Conservation (phyloP, 768 basidiomycete species). For the Mycena galopus region DNA sequence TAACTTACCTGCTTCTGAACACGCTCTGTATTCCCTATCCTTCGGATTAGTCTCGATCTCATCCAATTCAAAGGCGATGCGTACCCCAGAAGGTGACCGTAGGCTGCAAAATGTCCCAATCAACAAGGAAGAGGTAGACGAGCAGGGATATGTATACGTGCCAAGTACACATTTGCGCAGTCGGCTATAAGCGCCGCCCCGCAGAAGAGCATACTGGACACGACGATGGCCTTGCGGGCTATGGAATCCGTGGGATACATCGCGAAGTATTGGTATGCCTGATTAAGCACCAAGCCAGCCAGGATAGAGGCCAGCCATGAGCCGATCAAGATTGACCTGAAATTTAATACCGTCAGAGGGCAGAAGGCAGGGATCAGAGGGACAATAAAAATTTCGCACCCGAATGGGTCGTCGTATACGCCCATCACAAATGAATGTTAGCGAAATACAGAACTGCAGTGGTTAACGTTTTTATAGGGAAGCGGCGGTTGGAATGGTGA, state of each 20-base stretch:
- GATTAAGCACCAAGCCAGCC: neutral
- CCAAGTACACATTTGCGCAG: neutral
- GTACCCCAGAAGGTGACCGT: neutral
- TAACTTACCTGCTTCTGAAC: neutral
- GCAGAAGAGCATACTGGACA: neutral
- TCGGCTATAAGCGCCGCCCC: neutral
- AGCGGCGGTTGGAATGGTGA: too few species aligned
- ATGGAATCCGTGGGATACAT: neutral
- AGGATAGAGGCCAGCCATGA: neutral
- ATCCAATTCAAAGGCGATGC: neutral
- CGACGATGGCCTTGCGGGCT: neutral
- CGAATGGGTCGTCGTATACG: too few species aligned
- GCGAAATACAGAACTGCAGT: too few species aligned
- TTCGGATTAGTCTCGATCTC: neutral
- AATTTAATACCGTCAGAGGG: too few species aligned
- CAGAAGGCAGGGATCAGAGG: too few species aligned
- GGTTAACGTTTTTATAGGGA: too few species aligned
- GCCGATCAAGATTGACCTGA: neutral
- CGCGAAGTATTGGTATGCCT: neutral
- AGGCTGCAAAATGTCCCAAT: neutral
- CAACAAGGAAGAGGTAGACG: neutral
- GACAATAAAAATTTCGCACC: too few species aligned
- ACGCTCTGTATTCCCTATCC: neutral
- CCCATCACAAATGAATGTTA: too few species aligned
- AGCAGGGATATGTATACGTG: neutral